Evolutionary conservation across 768 basidiomycete species (phyloP), one percentile per base, ranked within the genome.

Genomic region (Tulasnella sp.): DNA sequence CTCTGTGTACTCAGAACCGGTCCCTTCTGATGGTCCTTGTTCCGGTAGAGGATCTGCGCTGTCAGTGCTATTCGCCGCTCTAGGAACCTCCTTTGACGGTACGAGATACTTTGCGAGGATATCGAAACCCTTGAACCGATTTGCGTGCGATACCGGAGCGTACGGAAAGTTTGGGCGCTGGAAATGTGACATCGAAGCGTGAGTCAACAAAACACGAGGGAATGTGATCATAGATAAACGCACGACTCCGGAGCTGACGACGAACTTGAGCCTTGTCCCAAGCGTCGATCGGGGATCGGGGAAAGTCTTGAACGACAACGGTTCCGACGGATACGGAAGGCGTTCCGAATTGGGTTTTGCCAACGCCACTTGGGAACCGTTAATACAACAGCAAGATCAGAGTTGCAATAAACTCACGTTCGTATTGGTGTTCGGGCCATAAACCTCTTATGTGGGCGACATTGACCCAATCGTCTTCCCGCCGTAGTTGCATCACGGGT

Each of bases 151-250:
- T 61, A 73, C 69, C 19, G 79, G 83, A 2, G 74, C 70, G 67
- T 86, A 86, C 3, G 86, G 86, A 65, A 84, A 87, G 62, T 84
- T 85, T 9, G 83, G 81, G 5, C 73, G 77, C 63, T 64, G n/a
- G 7, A 9, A 35, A 45, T 23, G 21, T 23, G 23, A 41, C 12
- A 25, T 27, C 27, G 39, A 23, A 15, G 39, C 35, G 23, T 2
- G 36, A 7, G 21, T 29, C 1, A 8, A n/a, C 15, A 8, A 9
- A 34, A 17, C 14, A 23, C 0, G 23, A 3, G 6, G 17, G 51
- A 23, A 35, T n/a, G n/a, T n/a, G n/a, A n/a, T n/a, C n/a, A n/a
- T n/a, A 23, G 14, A 11, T 2, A 14, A 32, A 56, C 64, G 48
- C 19, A 65, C 64, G 43, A 80, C 70, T 65, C 85, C 87, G 3